These are phyloP conservation scores for Leucosporidium scottii DNA, from an alignment of 768 basidiomycete species.

Conservation along the genomic window DNA sequence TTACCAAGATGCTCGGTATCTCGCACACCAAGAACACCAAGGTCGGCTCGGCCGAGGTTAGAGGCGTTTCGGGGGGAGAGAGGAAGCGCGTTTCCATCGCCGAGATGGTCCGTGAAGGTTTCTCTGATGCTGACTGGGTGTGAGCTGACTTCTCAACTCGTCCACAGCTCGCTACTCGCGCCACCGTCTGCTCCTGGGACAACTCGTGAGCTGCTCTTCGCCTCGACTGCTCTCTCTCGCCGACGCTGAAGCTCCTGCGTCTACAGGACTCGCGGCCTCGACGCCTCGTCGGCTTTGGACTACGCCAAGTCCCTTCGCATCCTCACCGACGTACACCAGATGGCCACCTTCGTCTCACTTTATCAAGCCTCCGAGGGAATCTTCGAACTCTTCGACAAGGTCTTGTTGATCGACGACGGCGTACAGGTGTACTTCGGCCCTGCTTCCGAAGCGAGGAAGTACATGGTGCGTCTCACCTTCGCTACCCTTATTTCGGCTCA, in stretches of 20 bases:
- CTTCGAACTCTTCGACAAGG: conserved; percentile 64
- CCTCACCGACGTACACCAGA: conserved; percentile 68
- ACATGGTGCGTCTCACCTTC: conserved; percentile 37
- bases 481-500: conserved; percentile 45
- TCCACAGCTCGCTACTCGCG: conserved; percentile 40
- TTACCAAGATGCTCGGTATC: conserved; percentile 61
- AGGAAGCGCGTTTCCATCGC: conserved; percentile 39
- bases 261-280: conserved; percentile 42
- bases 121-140: background rate
- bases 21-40: conserved; percentile 60
- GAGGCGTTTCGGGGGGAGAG: conserved; percentile 48
- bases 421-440: conserved; percentile 68
- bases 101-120: conserved; percentile 32
- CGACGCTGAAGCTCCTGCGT: conserved; percentile 46
- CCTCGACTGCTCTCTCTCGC: conserved; percentile 49
- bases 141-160: conserved; percentile 8
- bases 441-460: conserved; percentile 56
- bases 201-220: conserved; percentile 47
- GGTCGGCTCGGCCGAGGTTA: conserved; percentile 66
- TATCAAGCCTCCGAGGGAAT: conserved; percentile 57
- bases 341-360: conserved; percentile 38
- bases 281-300: conserved; percentile 72
- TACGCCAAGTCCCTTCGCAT: conserved; percentile 68
- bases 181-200: conserved; percentile 42
- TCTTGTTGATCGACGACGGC: conserved; percentile 68